Conservation (phyloP, 108 stramenopile species). For the Pseudonitzschia delicatissima region DNA sequence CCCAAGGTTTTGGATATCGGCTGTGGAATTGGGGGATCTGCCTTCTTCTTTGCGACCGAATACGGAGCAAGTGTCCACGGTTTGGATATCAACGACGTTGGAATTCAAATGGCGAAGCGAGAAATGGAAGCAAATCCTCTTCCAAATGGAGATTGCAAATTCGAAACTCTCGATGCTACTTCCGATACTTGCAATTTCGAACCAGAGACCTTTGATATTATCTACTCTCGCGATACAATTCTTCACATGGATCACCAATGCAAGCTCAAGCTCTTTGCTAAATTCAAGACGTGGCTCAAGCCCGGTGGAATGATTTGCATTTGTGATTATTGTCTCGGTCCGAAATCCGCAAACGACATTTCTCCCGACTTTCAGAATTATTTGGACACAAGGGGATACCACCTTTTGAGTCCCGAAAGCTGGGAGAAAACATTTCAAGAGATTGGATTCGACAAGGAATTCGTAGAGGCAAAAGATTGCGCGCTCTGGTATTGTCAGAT, state of each 20-base stretch:
- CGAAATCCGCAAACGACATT: no score
- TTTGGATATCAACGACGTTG: constrained; percentile 16
- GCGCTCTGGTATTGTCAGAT: constrained; percentile 21
- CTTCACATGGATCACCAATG: no score
- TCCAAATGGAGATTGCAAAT: not conserved
- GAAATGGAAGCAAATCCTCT: not conserved
- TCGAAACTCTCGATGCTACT: constrained; percentile 2
- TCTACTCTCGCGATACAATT: constrained; percentile 29
- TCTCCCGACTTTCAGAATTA: constrained; percentile 14
- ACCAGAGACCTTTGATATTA: constrained; percentile 19
- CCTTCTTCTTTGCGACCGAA: constrained; percentile 14
- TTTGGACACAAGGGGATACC: no score
- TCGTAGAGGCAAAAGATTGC: constrained; percentile 12
- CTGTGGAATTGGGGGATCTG: constrained; percentile 24
- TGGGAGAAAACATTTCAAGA: no score
- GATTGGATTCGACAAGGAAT: constrained; percentile 9
- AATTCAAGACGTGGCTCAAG: no score
- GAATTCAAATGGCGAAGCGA: constrained; percentile 11
- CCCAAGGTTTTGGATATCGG: constrained; percentile 18
- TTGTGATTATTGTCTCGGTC: no score
- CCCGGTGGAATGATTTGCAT: no score
- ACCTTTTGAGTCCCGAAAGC: no score
- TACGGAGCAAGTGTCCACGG: constrained; percentile 19
- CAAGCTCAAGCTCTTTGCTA: no score
- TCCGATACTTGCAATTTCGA: not conserved